phyloP scores from a whole-genome alignment of 2,329 filamentous ascomycete species.

The Venturia oleaginea region DNA sequence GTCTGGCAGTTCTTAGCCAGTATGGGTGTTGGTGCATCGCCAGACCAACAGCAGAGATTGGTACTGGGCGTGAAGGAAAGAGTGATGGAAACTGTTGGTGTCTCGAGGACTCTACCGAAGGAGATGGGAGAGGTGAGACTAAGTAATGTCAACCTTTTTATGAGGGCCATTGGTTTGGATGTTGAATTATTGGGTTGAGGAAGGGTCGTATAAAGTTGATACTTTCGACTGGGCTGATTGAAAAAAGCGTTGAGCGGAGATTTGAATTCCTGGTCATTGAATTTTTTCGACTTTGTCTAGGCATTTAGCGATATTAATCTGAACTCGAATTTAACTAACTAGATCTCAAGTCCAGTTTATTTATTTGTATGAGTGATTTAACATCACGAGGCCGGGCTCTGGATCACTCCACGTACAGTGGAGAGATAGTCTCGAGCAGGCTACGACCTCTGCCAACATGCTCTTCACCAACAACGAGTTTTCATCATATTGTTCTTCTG shows the following conservation, averaged over 20 bases:
- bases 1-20: conserved; percentile 97
- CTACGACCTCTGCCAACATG: too few species aligned
- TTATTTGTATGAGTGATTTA: too few species aligned
- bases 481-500: too few species aligned
- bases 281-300: not conserved
- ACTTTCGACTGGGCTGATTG: not conserved
- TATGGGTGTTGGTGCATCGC: conserved; percentile 84
- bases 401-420: too few species aligned
- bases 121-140: conserved; percentile 78
- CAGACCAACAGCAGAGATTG: conserved; percentile 88
- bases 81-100: conserved; percentile 86
- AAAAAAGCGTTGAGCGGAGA: not conserved
- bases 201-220: not conserved
- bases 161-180: conserved; percentile 97
- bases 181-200: conserved; percentile 57
- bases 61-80: conserved; percentile 96
- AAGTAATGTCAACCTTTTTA: conserved; percentile 93
- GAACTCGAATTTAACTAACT: not conserved
- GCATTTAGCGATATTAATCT: not conserved
- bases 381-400: too few species aligned
- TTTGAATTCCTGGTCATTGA: not conserved
- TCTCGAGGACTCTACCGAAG: conserved; percentile 80
- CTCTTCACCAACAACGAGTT: too few species aligned
- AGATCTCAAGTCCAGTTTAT: too few species aligned
- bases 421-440: too few species aligned